Conservation (phyloP, 768 basidiomycete genomes). For the Boletellus ananiceps region DNA sequence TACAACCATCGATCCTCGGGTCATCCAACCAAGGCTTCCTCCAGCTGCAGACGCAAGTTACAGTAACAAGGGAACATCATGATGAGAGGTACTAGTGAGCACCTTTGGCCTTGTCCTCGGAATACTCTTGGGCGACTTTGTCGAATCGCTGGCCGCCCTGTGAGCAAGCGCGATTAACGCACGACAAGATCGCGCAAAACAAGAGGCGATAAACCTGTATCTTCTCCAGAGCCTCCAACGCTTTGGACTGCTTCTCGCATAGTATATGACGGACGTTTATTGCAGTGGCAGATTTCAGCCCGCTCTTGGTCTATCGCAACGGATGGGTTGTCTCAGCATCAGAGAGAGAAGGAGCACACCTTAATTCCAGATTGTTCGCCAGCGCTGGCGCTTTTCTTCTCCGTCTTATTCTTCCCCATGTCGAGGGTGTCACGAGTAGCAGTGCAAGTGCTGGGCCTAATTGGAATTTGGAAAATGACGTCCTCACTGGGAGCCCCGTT, state of each 20-base stretch:
- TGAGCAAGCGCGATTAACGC: background rate
- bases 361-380: conserved; percentile 21
- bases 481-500: no score
- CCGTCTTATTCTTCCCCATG: conserved; percentile 29
- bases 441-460: conserved; percentile 4
- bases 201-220: conserved; percentile 52
- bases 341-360: conserved; percentile 11
- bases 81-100: background rate
- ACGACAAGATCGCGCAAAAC: background rate
- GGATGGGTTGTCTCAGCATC: background rate
- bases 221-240: conserved; percentile 71
- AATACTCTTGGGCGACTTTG: conserved; percentile 87
- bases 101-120: conserved; percentile 91
- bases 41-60: conserved; percentile 47
- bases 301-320: conserved; percentile 45
- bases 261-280: conserved; percentile 85
- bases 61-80: background rate
- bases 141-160: conserved; percentile 80
- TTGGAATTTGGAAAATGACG: no score
- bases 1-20: conserved; percentile 79
- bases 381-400: conserved; percentile 18
- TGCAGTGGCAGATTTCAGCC: conserved; percentile 72
- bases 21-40: conserved; percentile 85
- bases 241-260: conserved; percentile 84
- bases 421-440: background rate